phyloP scores from a whole-genome alignment of 2,329 filamentous ascomycete species.

The Aaosphaeria arxii region DNA sequence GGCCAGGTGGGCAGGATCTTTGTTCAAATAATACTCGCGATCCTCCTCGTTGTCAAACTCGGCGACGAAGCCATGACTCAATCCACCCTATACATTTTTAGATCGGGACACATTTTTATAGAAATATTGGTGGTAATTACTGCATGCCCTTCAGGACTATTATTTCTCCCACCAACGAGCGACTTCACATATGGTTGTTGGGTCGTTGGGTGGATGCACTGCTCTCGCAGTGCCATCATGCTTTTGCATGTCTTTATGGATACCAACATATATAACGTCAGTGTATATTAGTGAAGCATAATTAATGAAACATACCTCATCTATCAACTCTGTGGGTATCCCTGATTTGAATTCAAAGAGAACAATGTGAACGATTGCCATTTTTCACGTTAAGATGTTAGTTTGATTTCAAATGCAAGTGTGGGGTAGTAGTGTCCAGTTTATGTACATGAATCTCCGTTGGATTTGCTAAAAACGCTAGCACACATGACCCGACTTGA shows the following conservation, averaged over 20 bases:
- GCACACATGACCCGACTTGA: too few species aligned
- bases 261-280: conserved; percentile 7
- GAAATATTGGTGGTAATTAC: not conserved
- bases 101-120: not conserved
- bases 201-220: conserved; percentile 59
- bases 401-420: too few species aligned
- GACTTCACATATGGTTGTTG: conserved; percentile 60
- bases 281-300: not conserved
- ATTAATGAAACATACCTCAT: conserved; percentile 48
- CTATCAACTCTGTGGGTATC: conserved; percentile 48
- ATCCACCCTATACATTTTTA: conserved; percentile 46
- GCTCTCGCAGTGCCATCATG: conserved; percentile 56
- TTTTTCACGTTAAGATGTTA: conserved; percentile 27
- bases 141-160: conserved; percentile 55
- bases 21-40: conserved; percentile 64
- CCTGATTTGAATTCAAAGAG: conserved; percentile 63
- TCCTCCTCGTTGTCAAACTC: conserved; percentile 65
- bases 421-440: too few species aligned
- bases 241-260: conserved; percentile 50
- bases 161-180: conserved; percentile 59
- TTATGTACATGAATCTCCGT: too few species aligned
- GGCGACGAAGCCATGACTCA: conserved; percentile 67
- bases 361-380: conserved; percentile 67
- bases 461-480: too few species aligned
- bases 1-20: conserved; percentile 61